Evolutionary conservation across 768 basidiomycete species (phyloP).

Genomic region (Termitomyces sp.): DNA sequence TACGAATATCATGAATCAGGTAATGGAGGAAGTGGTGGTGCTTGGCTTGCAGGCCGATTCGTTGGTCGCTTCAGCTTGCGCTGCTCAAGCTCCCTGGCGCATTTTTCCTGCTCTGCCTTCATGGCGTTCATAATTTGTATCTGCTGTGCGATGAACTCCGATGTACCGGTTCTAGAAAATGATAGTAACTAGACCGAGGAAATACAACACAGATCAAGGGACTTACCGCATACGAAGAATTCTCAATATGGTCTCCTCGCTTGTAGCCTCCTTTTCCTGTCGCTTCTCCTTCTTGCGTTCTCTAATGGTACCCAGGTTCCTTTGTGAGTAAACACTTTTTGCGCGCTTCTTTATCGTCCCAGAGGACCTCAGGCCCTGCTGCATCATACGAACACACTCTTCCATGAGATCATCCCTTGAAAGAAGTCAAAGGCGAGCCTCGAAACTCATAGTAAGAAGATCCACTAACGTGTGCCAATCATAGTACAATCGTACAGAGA

Average conservation of each 20-base stretch:
- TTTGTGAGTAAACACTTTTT: conserved; percentile 89
- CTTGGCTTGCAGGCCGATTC: conserved; percentile 22
- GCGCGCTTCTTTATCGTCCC: conserved; percentile 81
- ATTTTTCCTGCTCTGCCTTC: conserved; percentile 75
- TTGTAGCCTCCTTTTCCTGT: conserved; percentile 68
- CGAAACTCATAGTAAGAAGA: neutral
- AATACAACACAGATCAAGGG: neutral
- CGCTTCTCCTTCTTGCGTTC: conserved; percentile 91
- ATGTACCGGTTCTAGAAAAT: conserved; percentile 57
- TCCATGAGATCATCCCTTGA: conserved; percentile 82
- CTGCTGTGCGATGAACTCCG: conserved; percentile 86
- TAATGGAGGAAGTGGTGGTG: conserved; percentile 34
- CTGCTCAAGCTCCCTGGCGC: conserved; percentile 54
- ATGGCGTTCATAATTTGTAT: conserved; percentile 76
- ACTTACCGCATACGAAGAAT: conserved; percentile 91
- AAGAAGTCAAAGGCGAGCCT: conserved; percentile 8
- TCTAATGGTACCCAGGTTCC: conserved; percentile 94
- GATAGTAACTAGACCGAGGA: neutral
- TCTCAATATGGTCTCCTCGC: conserved; percentile 89
- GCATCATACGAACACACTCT: conserved; percentile 95
- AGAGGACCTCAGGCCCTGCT: conserved; percentile 70
- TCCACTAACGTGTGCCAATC: conserved; percentile 83
- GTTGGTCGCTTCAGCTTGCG: conserved; percentile 53
- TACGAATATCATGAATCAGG: conserved; percentile 15
- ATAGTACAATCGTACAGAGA: conserved; percentile 90